Evolutionary conservation across 345 rosid species (phyloP).

Genomic region (Capsella bursapastoris): DNA sequence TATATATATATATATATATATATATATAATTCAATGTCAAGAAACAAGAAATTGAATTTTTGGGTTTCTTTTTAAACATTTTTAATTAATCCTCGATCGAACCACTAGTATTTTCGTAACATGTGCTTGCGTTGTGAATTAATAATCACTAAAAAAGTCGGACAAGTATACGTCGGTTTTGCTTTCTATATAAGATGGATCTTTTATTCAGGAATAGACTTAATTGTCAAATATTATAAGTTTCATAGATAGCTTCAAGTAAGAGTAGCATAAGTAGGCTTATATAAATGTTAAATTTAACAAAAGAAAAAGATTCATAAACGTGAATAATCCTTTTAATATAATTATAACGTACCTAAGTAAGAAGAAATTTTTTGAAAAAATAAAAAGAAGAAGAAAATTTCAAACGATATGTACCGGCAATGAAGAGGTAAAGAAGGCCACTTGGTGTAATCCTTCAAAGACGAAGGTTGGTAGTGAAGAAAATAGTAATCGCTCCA

Average conservation of each 20-base stretch:
- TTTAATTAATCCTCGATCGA: neutral
- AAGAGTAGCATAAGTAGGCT: neutral
- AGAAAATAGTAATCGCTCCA: constrained; percentile 94
- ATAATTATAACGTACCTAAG: no score
- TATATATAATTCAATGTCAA: neutral
- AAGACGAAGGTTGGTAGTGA: constrained; percentile 61
- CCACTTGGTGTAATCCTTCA: constrained; percentile 79
- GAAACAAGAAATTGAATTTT: neutral
- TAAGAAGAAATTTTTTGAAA: no score
- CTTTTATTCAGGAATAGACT: neutral
- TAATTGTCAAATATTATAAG: neutral
- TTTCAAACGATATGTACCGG: constrained; percentile 55
- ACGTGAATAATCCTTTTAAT: neutral
- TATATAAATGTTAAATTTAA: neutral
- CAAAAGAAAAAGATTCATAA: neutral
- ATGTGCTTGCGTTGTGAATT: neutral
- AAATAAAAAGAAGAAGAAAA: neutral
- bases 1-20: constrained; percentile 31
- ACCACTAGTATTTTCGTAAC: neutral
- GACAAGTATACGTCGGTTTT: constrained; percentile 24
- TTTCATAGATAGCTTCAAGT: neutral
- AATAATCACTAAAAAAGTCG: neutral
- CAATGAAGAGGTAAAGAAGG: constrained; percentile 60
- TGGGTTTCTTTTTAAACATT: neutral
- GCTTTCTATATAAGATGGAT: neutral